Percentiles rank a stretch among this genome's conserved stretches.
phyloP scores from a whole-genome alignment of 2,329 filamentous ascomycete species.

The Talaromyces sp. region DNA sequence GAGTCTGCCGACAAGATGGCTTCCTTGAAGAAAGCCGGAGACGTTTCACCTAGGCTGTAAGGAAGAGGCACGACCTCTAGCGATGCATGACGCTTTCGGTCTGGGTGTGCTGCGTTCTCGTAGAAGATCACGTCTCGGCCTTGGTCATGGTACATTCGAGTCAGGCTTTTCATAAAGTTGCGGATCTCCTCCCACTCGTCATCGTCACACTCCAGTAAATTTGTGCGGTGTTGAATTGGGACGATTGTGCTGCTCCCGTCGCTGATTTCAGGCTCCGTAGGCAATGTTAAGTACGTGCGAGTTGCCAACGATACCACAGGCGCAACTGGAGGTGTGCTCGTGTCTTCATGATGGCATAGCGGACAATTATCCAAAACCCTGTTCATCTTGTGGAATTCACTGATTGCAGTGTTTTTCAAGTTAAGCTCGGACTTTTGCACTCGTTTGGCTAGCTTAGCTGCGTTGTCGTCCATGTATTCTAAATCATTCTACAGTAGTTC shows the following conservation, averaged over 20 bases:
- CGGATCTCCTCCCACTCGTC: constrained; percentile 99
- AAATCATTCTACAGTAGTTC: constrained; percentile 61
- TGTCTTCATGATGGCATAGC: constrained; percentile 88
- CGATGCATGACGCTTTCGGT: constrained; percentile 75
- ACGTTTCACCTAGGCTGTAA: constrained; percentile 83
- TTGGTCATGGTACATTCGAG: constrained; percentile 88
- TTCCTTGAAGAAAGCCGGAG: constrained; percentile 92
- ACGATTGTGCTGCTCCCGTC: constrained; percentile 83
- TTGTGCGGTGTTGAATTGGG: constrained; percentile 78
- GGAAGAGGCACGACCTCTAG: constrained; percentile 84
- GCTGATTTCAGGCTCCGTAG: constrained; percentile 82
- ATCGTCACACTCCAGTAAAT: constrained; percentile 95
- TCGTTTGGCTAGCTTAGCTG: constrained; percentile 77
- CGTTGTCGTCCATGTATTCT: constrained; percentile 97
- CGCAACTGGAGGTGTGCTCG: constrained; percentile 69
- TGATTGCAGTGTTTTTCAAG: constrained; percentile 80
- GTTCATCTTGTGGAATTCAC: constrained; percentile 86
- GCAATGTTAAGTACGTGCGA: constrained; percentile 78
- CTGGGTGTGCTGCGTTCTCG: constrained; percentile 84
- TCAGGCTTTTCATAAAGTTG: constrained; percentile 98
- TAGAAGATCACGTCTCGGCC: constrained; percentile 94
- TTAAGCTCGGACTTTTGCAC: constrained; percentile 85
- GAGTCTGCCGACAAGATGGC: constrained; percentile 83
- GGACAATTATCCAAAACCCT: constrained; percentile 81
- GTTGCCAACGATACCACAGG: constrained; percentile 84